phyloP scores from a whole-genome alignment of 108 stramenopile species.

The Nannochloropsis gaditana region DNA sequence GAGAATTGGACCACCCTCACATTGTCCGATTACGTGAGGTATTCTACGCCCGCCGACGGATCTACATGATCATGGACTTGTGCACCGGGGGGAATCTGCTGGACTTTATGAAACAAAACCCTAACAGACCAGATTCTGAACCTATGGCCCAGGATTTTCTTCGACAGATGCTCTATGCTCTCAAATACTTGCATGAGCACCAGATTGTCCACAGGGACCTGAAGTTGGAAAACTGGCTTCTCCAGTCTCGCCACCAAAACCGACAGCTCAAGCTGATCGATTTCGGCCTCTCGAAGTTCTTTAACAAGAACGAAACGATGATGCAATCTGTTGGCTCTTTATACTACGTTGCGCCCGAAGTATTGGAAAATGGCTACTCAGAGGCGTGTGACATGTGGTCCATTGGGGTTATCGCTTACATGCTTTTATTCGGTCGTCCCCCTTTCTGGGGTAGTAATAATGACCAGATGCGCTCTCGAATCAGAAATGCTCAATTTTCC shows the following conservation, averaged over 20 bases:
- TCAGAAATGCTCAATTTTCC: slow-evolving; percentile 36
- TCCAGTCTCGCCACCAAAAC: slow-evolving; percentile 68
- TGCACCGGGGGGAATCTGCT: slow-evolving; percentile 52
- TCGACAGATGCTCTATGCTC: slow-evolving; percentile 56
- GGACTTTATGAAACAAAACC: slow-evolving; percentile 39
- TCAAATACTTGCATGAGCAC: slow-evolving; percentile 83
- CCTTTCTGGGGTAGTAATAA: slow-evolving; percentile 60
- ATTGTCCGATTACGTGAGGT: slow-evolving; percentile 55
- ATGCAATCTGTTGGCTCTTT: slow-evolving; percentile 51
- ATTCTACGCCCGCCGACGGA: slow-evolving; percentile 39
- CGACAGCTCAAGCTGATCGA: slow-evolving; percentile 92
- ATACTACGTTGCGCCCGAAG: slow-evolving; percentile 51
- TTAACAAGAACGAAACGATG: slow-evolving; percentile 53
- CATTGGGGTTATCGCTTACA: slow-evolving; percentile 83
- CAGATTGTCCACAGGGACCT: slow-evolving; percentile 87
- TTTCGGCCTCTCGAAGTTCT: slow-evolving; percentile 91
- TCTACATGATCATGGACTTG: slow-evolving; percentile 54
- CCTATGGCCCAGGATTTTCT: slow-evolving; percentile 38
- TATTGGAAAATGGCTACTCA: slow-evolving; percentile 77
- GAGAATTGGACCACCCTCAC: slow-evolving; percentile 51
- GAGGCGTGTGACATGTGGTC: slow-evolving; percentile 93
- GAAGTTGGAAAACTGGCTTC: slow-evolving; percentile 93
- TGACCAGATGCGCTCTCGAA: slow-evolving; percentile 32
- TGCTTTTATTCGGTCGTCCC: slow-evolving; percentile 82
- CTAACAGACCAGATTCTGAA: neutral